phyloP scores from a whole-genome alignment of 495 filamentous ascomycete genomes.

The Hypoxylon perforatum region DNA sequence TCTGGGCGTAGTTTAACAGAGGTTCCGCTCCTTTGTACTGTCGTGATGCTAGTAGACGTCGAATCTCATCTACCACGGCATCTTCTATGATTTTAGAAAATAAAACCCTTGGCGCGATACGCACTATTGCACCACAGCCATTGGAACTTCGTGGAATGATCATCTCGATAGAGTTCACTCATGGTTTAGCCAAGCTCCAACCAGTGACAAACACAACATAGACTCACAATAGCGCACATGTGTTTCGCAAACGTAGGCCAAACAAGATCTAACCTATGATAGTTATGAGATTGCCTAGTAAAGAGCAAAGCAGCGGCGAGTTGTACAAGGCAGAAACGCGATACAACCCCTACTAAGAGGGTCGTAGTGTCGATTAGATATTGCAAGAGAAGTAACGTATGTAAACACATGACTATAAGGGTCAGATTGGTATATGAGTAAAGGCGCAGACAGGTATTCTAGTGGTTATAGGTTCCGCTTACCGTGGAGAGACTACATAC shows the following conservation, averaged over 20 bases:
- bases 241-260: conserved; percentile 21
- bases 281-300: background rate
- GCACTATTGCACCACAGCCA: conserved; percentile 19
- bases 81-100: conserved; percentile 10
- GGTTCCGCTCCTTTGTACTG: too few relatives aligned
- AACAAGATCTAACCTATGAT: background rate
- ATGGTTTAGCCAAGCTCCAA: conserved; percentile 13
- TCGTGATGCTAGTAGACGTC: background rate
- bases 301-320: background rate
- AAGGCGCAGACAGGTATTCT: too few relatives aligned
- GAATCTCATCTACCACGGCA: background rate
- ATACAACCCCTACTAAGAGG: too few relatives aligned
- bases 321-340: background rate
- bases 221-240: background rate
- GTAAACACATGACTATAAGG: too few relatives aligned
- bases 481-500: too few relatives aligned
- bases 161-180: conserved; percentile 10
- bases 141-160: conserved; percentile 12
- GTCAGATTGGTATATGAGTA: too few relatives aligned
- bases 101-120: conserved; percentile 35
- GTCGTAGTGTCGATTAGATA: too few relatives aligned
- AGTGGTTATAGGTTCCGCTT: too few relatives aligned
- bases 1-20: too few relatives aligned
- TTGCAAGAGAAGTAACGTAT: too few relatives aligned
- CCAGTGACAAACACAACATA: conserved; percentile 28